A percentile compares a stretch with the other conserved stretches of the same genome.
phyloP scores from a whole-genome alignment of 495 filamentous ascomycete species.

The Apiosordaria backusii region DNA sequence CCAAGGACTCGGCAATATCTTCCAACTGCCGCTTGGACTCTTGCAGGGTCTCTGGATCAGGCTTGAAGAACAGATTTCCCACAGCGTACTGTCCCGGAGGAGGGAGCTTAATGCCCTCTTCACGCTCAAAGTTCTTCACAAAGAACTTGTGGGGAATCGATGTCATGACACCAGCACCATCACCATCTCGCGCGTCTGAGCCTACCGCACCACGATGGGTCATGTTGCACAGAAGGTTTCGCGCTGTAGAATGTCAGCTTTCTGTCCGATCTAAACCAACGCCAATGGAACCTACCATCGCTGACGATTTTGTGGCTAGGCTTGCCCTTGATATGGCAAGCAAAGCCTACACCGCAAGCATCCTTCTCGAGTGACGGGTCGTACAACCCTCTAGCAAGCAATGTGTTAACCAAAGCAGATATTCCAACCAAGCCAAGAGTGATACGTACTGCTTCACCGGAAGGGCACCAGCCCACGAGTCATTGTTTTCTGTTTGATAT shows the following conservation, averaged over 20 bases:
- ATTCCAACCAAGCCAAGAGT: not conserved
- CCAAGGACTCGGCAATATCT: constrained; percentile 82
- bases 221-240: constrained; percentile 98
- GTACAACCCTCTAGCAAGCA: constrained; percentile 67
- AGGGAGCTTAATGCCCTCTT: constrained; percentile 81
- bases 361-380: constrained; percentile 97
- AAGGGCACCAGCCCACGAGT: constrained; percentile 91
- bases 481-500: constrained; percentile 83
- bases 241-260: constrained; percentile 52
- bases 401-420: not conserved
- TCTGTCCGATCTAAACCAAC: not conserved
- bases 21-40: constrained; percentile 87
- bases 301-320: constrained; percentile 98
- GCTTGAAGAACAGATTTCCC: constrained; percentile 98
- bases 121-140: constrained; percentile 92
- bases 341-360: constrained; percentile 99
- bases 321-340: constrained; percentile 97
- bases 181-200: constrained; percentile 94
- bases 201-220: constrained; percentile 98
- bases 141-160: constrained; percentile 99
- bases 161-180: constrained; percentile 98
- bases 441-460: constrained; percentile 79
- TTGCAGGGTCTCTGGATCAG: constrained; percentile 79
- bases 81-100: constrained; percentile 92
- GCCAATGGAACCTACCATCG: constrained; percentile 69